Evolutionary conservation across 441 rosid species (phyloP), one percentile per base, ranked within the genome.

Genomic region (Bocquillonia castaneifolia): DNA sequence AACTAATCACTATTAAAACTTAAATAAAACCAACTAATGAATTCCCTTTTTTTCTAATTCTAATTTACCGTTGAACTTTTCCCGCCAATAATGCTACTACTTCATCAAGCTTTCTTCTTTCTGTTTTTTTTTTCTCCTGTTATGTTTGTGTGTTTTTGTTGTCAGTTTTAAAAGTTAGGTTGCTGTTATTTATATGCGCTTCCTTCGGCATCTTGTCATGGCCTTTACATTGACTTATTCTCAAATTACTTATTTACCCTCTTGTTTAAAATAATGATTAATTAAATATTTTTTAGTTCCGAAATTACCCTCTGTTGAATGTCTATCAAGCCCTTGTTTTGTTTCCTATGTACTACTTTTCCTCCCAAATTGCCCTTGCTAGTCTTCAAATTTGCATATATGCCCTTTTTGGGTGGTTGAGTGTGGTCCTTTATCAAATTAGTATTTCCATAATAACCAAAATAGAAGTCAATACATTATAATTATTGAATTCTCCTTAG

Each of bases 51-150:
- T n/a, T 18, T 54, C 44, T 26, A 28, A 15, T 2, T 22, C 28
- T 3, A 58, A 23, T 22, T 18, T 51, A 52, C 31, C 22, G 62
- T 54, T 65, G 31, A 32, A 45, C 1, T 52, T 76, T 74, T 45
- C 68, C 69, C 73, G 74, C 71, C 78, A 69, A 69, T 5, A 29
- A 39, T 26, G 52, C 51, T 53, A 66, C 14, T 32, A 12, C n/a
- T n/a, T n/a, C n/a, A n/a, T n/a, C 10, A 36, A 45, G 17, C 10
- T 9, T 23, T 48, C 20, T 25, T 13, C 25, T 31, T 40, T 25
- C 3, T 54, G 32, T 7, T 7, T 5, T 2, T 45, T 3, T 42
- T 0, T 39, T n/a, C 18, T 9, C 12, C 52, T 50, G 68, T 6
- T 23, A 50, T 4, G 40, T 36, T 36, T 36, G 40, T n/a, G n/a